phyloP scores from a whole-genome alignment of 2,329 filamentous ascomycete species.

The Penicillium thymicola region DNA sequence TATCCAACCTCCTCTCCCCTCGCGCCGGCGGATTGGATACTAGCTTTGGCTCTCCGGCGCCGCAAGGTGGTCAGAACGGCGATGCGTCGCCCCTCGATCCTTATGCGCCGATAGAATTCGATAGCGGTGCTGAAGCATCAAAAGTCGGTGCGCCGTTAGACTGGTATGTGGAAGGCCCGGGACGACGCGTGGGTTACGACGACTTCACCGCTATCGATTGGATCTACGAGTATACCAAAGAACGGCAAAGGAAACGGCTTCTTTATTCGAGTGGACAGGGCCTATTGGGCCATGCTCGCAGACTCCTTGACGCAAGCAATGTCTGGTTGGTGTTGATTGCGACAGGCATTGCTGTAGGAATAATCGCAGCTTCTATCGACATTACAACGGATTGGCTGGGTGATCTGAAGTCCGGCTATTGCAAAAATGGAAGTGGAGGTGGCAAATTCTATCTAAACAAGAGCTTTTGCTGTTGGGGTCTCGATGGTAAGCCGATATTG shows the following conservation, averaged over 20 bases:
- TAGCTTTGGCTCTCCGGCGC: constrained; percentile 24
- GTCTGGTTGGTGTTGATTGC: constrained; percentile 86
- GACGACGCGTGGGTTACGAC: constrained; percentile 88
- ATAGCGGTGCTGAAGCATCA: constrained; percentile 26
- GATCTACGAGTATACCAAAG: constrained; percentile 98
- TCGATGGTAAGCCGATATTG: constrained; percentile 55
- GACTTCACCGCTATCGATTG: constrained; percentile 97
- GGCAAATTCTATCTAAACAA: constrained; percentile 89
- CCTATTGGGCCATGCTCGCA: constrained; percentile 67
- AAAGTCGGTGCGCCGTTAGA: constrained; percentile 54
- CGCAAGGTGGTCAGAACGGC: constrained; percentile 29
- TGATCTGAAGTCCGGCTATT: constrained; percentile 88
- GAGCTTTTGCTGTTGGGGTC: constrained; percentile 89
- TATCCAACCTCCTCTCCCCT: constrained; percentile 40
- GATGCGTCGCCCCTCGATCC: constrained; percentile 26
- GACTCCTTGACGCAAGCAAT: constrained; percentile 79
- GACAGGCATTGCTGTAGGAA: constrained; percentile 78
- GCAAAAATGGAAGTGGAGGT: constrained; percentile 70
- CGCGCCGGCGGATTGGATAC: constrained; percentile 25
- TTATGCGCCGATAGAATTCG: constrained; percentile 20
- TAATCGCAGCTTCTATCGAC: constrained; percentile 84
- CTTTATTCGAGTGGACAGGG: constrained; percentile 68
- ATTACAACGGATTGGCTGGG: constrained; percentile 90
- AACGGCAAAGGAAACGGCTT: constrained; percentile 79
- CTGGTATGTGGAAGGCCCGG: constrained; percentile 88